Percentiles rank a stretch among this genome's conserved stretches.
These are phyloP conservation scores for Epithemia pelagica DNA, from an alignment of 108 stramenopile genomes.

Conservation along the genomic window DNA sequence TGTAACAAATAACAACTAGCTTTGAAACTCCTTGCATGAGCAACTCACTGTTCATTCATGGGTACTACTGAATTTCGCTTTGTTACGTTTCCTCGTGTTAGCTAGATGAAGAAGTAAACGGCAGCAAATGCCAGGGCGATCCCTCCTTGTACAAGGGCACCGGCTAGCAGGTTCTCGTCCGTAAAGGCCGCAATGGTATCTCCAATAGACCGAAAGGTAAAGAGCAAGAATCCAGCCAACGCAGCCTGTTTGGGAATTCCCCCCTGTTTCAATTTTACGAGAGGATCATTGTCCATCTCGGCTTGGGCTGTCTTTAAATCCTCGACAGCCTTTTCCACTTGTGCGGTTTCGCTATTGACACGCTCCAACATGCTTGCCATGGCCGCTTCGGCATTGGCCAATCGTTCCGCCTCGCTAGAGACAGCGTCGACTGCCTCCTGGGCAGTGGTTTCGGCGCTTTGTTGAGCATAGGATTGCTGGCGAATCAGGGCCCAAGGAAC, in stretches of 20 bases:
- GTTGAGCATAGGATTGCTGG: slow-evolving; percentile 27
- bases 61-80: too few species aligned
- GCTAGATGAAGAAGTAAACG: slow-evolving; percentile 10
- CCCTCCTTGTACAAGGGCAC: slow-evolving; percentile 25
- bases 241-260: slow-evolving; percentile 42
- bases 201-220: slow-evolving; percentile 31
- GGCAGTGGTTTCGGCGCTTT: slow-evolving; percentile 25
- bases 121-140: slow-evolving; percentile 27
- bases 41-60: too few species aligned
- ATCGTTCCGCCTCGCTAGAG: slow-evolving; percentile 23
- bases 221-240: slow-evolving; percentile 41
- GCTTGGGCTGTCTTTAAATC: slow-evolving; percentile 38
- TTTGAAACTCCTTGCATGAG: too few species aligned
- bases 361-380: slow-evolving; percentile 37
- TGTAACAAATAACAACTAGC: too few species aligned
- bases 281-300: slow-evolving; percentile 23
- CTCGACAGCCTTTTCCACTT: slow-evolving; percentile 41
- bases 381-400: slow-evolving; percentile 38
- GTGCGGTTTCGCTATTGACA: slow-evolving; percentile 35
- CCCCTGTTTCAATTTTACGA: slow-evolving; percentile 29
- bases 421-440: slow-evolving; percentile 10
- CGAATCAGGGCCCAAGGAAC: too few species aligned
- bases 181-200: slow-evolving; percentile 24
- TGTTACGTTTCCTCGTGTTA: too few species aligned
- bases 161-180: not conserved